Evolutionary conservation across 148 eudicot genomes (phyloP).

Genomic region (Fagopyrum homotropicum): DNA sequence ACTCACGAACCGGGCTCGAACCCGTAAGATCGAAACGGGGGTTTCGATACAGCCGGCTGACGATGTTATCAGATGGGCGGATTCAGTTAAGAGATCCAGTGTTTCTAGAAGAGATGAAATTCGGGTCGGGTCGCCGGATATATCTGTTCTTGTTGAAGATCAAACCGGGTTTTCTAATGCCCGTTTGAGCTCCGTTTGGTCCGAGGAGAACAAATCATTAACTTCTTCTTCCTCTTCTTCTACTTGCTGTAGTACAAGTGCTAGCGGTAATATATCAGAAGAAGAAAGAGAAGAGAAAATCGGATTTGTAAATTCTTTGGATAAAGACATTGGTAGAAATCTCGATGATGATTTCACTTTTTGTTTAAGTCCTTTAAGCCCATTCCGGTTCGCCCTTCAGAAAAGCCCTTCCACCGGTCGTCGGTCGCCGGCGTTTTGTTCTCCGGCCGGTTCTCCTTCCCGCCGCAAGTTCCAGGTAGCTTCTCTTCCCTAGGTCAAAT

Average conservation of each 20-base stretch:
- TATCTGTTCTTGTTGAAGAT: too few relatives aligned
- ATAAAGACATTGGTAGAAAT: constrained; percentile 4
- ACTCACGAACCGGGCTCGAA: constrained; percentile 27
- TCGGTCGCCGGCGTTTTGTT: constrained; percentile 37
- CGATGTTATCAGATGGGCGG: constrained; percentile 11
- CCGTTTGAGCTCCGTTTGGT: constrained; percentile 8
- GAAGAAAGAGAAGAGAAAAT: constrained; percentile 35
- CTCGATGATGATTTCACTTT: constrained; percentile 22
- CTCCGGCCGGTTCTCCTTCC: constrained; percentile 53
- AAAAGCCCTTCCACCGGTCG: constrained; percentile 36
- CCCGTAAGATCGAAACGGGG: constrained; percentile 19
- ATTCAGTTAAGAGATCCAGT: constrained; percentile 2
- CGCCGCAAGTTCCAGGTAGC: constrained; percentile 46
- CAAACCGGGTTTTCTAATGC: neutral
- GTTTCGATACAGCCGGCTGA: neutral
- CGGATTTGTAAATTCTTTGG: constrained; percentile 16
- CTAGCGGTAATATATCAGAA: constrained; percentile 32
- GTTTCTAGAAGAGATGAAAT: neutral
- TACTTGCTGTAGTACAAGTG: constrained; percentile 27
- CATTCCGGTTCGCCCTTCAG: constrained; percentile 52
- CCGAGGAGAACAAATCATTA: constrained; percentile 11
- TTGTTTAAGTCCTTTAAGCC: constrained; percentile 55
- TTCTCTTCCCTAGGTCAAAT: neutral
- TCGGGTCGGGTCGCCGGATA: neutral
- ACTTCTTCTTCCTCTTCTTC: constrained; percentile 12